These are phyloP conservation scores for Pythium angustatum DNA, from an alignment of 352 stramenopile genomes.

Conservation along the genomic window DNA sequence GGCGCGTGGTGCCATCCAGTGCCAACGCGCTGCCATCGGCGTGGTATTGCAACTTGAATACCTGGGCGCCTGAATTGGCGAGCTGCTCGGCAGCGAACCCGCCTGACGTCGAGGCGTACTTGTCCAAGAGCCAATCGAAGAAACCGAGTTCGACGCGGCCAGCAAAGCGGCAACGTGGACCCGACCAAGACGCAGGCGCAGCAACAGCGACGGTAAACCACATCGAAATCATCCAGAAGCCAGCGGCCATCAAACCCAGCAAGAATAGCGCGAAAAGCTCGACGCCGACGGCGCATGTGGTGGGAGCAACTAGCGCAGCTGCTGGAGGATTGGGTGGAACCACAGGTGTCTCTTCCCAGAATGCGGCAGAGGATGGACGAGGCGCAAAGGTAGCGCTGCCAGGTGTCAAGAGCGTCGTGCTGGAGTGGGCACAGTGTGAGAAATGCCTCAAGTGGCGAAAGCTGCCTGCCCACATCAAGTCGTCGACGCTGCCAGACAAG, in stretches of 20 bases:
- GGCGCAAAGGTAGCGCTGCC: slow-evolving; percentile 6
- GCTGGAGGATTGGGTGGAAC: background rate
- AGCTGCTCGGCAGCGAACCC: slow-evolving; percentile 72
- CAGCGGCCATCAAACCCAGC: slow-evolving; percentile 9
- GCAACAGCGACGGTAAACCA: background rate
- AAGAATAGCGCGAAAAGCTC: slow-evolving; percentile 22
- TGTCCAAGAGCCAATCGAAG: slow-evolving; percentile 61
- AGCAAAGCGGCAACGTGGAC: slow-evolving; percentile 54
- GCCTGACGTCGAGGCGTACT: slow-evolving; percentile 65
- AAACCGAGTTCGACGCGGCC: slow-evolving; percentile 42
- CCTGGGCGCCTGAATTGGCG: slow-evolving; percentile 70
- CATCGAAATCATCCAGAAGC: background rate
- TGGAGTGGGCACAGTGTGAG: slow-evolving; percentile 97
- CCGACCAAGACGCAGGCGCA: slow-evolving; percentile 1
- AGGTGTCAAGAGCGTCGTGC: slow-evolving; percentile 70
- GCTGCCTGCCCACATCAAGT: slow-evolving; percentile 90
- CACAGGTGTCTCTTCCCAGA: background rate
- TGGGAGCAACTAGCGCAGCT: background rate
- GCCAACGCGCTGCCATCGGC: slow-evolving; percentile 87
- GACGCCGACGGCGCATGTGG: slow-evolving; percentile 20
- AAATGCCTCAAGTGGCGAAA: slow-evolving; percentile 97
- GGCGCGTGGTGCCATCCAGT: slow-evolving; percentile 93
- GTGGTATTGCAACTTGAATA: slow-evolving; percentile 87
- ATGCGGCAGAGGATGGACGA: slow-evolving; percentile 4
- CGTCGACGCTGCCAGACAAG: slow-evolving; percentile 91